Evolutionary conservation across 2,329 filamentous ascomycete species (phyloP), one percentile per base, ranked within the genome.

Genomic region (Curvularia spicifera): DNA sequence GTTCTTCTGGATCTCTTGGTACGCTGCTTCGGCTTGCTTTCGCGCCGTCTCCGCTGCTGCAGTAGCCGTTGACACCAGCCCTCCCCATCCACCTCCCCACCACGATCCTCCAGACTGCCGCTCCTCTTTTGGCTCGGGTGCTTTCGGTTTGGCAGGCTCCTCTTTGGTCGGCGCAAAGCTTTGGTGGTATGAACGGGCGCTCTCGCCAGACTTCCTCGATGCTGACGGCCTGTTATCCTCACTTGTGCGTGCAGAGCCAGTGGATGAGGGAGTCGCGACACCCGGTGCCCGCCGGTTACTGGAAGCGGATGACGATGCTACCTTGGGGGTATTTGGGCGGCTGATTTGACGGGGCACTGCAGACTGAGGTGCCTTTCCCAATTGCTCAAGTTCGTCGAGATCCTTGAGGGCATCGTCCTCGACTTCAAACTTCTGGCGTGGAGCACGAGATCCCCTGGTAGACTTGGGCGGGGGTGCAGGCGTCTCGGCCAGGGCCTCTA

Each of bases 1-100:
- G 71, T 96, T 97, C 74, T 95, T 89, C 76, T 97, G 91, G 47
- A 99, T 93, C 77, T 98, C 92, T 76, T 94, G 96, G 64, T 96
- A 93, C 0, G 93, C 90, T 7, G 89, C 91, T 78, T 97, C 93
- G 46, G 95, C 94, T 76, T 94, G 91, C 82, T 96, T 96, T 79
- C 96, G 88, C 26, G 90, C 91, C n/a, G 90, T 89, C 64, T 81
- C 87, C 35, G 93, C 93, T 0, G 92, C 94, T 24, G 90, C 89
- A 56, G 81, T 87, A 40, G 93, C 93, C 0, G 91, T 93, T 42
- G 91, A 91, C 70, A 95, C 85, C 51, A 97, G 80, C 22, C 91
- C 89, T 72, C 93, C 92, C 91, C 92, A 97, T 48, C 68, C 67
- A 22, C 70, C 71, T 64, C 91, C 91, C 91, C 91, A 59, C 89